Evolutionary conservation across 441 rosid genomes (phyloP).

Genomic region (Lepidium campestre): DNA sequence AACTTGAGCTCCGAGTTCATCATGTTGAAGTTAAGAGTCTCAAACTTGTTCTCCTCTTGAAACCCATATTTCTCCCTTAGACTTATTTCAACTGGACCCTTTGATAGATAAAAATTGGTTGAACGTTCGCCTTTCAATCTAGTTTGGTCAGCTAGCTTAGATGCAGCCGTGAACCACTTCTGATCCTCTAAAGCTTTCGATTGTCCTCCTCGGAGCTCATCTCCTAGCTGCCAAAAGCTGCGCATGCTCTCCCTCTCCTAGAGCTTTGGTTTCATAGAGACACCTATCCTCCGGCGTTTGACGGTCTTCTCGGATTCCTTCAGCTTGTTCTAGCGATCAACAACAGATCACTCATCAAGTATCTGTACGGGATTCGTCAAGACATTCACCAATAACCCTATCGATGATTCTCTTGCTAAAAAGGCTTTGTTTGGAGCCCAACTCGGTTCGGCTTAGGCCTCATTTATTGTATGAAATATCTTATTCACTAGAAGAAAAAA

Average conservation of each 20-base stretch:
- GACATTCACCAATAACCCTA: too few species aligned
- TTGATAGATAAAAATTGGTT: slow-evolving; percentile 75
- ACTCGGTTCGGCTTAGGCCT: too few species aligned
- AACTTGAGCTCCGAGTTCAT: slow-evolving; percentile 63
- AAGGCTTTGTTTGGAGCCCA: too few species aligned
- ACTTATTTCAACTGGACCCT: slow-evolving; percentile 50
- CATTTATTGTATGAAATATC: too few species aligned
- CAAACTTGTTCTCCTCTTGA: slow-evolving; percentile 63
- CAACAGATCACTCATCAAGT: too few species aligned
- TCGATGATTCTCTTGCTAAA: too few species aligned
- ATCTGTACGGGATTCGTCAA: too few species aligned
- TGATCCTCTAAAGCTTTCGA: slow-evolving; percentile 77
- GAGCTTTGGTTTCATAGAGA: slow-evolving; percentile 1
- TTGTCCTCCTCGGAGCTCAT: slow-evolving; percentile 90
- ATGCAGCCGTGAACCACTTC: slow-evolving; percentile 80
- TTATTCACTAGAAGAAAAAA: too few species aligned
- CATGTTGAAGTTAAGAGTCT: slow-evolving; percentile 55
- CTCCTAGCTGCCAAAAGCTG: slow-evolving; percentile 90
- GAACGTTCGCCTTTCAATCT: slow-evolving; percentile 64
- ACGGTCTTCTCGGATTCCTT: too few species aligned
- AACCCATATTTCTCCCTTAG: slow-evolving; percentile 55
- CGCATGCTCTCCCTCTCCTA: slow-evolving; percentile 55
- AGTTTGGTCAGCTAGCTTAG: slow-evolving; percentile 79
- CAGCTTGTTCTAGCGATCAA: too few species aligned
- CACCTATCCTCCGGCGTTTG: too few species aligned